A percentile compares a stretch with the other conserved stretches of the same genome.
phyloP scores from a whole-genome alignment of 768 basidiomycete genomes.

The Heimioporus sp. region DNA sequence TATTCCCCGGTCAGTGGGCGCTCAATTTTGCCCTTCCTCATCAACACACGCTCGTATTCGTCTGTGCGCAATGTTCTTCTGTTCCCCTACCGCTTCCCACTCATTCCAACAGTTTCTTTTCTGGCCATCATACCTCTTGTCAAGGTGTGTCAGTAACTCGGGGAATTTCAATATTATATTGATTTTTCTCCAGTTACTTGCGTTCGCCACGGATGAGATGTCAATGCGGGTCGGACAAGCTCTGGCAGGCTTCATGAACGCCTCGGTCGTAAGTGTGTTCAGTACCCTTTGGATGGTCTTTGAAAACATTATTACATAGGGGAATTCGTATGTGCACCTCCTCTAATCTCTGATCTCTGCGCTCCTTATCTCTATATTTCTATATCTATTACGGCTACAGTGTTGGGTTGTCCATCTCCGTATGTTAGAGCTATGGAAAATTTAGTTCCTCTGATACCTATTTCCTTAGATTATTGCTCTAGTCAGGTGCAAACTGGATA shows the following conservation, averaged over 20 bases:
- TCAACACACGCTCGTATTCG: constrained; percentile 62
- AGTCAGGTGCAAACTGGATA: constrained; percentile 72
- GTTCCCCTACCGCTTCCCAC: not conserved
- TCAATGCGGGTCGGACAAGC: constrained; percentile 82
- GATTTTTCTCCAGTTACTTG: constrained; percentile 50
- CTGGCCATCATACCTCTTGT: constrained; percentile 83
- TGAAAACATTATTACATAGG: constrained; percentile 14
- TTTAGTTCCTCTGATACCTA: not conserved
- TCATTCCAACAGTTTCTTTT: constrained; percentile 55
- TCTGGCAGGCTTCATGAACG: constrained; percentile 80
- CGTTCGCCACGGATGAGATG: constrained; percentile 86
- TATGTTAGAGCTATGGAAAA: constrained; percentile 23
- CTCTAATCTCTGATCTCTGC: not conserved
- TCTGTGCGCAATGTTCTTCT: constrained; percentile 52
- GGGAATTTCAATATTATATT: not conserved
- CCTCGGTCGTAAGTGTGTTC: constrained; percentile 59
- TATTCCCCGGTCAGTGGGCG: constrained; percentile 55
- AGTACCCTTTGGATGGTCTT: not conserved
- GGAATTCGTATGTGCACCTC: constrained; percentile 27
- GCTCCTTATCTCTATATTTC: not conserved
- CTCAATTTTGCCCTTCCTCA: constrained; percentile 56
- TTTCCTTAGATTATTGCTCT: constrained; percentile 67
- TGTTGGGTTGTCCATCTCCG: constrained; percentile 68
- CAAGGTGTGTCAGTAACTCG: constrained; percentile 43
- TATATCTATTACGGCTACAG: constrained; percentile 17